Base-by-base conservation (phyloP, 176 grass and related monocot genomes). In the Aegilops speltoides region DNA sequence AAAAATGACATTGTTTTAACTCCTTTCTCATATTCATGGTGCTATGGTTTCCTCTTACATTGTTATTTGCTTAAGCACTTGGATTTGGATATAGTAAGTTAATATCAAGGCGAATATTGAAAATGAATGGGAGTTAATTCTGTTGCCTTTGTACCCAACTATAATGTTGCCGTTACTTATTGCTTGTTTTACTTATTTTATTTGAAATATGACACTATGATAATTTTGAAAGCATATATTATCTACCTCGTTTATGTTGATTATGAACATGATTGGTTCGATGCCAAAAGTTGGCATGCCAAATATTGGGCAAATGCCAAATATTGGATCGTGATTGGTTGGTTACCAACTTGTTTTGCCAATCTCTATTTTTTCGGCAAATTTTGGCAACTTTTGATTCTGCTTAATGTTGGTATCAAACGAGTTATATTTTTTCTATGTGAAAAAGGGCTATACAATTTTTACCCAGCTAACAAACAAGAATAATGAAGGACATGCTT, bases 141-240 rank as follows among this genome's bases (percentile, higher is more conserved):
- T 8, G 19, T 57, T 57, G 54, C 54, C 54, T 69, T 86, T 45
- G 45, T 57, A 26, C 62, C 25, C n/a, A 33, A 45, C 4, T 0
- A 7, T 65, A 54, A 60, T 29, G 13, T 2, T 73, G 41, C 32
- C 23, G 3, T 48, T 73, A 36, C 61, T 37, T 52, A 9, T 76
- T 77, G 25, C 63, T 40, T 12, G 6, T 68, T 31, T 28, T n/a
- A 31, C 2, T 78, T 79, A 8, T 79, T 69, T 40, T 12, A 10
- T 67, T 9, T 67, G n/a, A 46, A 25, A 68, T 68, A 32, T 79
- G 37, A 38, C 59, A 33, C 22, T 86, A 25, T 86, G 8, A 81
- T 48, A 68, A 31, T 52, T 68, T 52, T 68, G 24, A 31, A 46
- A 52, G n/a, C 11, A 12, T 48, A 7, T 29, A 81, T 31, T 68